A percentile compares a stretch with the other conserved stretches of the same genome.
These are phyloP conservation scores for Solanum habrochaites DNA, from an alignment of 257 asterid species.

Conservation along the genomic window DNA sequence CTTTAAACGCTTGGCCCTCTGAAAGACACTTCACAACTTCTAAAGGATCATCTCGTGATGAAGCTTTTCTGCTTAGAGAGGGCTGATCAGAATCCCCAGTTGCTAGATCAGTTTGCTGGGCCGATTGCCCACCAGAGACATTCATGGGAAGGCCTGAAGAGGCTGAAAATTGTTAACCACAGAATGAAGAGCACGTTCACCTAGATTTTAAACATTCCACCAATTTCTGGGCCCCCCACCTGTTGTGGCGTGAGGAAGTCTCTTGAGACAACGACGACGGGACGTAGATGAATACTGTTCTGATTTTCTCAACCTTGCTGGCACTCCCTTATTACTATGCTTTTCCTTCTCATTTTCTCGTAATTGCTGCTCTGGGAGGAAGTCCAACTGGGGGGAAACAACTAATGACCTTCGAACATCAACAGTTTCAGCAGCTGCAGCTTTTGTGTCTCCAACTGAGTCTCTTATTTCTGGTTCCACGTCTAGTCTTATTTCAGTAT, in stretches of 20 bases:
- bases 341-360: constrained; percentile 5
- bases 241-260: constrained; percentile 16
- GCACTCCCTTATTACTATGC: background rate
- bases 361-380: constrained; percentile 8
- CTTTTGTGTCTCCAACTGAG: background rate
- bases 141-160: background rate
- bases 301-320: background rate
- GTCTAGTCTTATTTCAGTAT: background rate
- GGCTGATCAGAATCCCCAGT: background rate
- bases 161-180: background rate
- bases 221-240: constrained; percentile 21
- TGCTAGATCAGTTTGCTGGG: constrained; percentile 1
- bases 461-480: background rate
- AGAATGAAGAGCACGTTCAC: constrained; percentile 13
- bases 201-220: constrained; percentile 2
- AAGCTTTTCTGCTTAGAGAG: background rate
- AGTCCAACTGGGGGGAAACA: background rate
- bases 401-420: background rate
- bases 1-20: background rate
- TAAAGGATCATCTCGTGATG: background rate
- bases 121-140: background rate
- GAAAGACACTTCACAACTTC: background rate
- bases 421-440: background rate
- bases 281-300: background rate
- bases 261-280: constrained; percentile 17